Base-by-base conservation (phyloP, 1,284 basidiomycete species). In the Heterobasidion annosum region DNA sequence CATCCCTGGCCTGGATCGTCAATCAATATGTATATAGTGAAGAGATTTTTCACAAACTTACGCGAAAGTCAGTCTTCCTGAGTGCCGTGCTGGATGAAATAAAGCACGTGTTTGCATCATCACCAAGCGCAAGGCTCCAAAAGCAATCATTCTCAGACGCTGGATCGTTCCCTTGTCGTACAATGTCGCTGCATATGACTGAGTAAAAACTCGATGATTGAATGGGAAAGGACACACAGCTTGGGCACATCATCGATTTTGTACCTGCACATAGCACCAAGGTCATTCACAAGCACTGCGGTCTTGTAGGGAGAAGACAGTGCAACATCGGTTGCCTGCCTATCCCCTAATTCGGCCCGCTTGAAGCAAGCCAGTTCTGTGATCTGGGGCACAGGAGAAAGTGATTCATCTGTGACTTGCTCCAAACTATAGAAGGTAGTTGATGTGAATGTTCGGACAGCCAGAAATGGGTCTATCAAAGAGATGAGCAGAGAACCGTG, bases 11-110 rank as follows among this genome's bases (percentile, higher is more conserved):
- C 70, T 71, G 52, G 35, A n/a, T 34, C 45, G 15, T 25, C 18
- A n/a, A 56, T 52, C 54, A 33, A 62, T 44, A 34, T 45, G 32
- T n/a, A 2, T 40, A 7, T n/a, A 2, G 56, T 53, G 25, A 4
- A 25, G 25, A 25, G 25, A 49, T 55, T 45, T 32, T 37, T 7
- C 5, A 44, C 34, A 34, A 12, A 50, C 67, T n/a, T 67, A 83
- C 82, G 56, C 82, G 67, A 25, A 78, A 66, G 63, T 84, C 82
- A 16, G 78, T 53, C 19, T 71, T 65, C 44, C 65, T 61, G 10
- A 78, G 61, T 6, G 47, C 54, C 40, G 63, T 67, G 19, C 59
- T 63, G 8, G 71, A 72, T 4, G 69, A 56, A 40, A 74, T 58
- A 48, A 65, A 64, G 53, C 58, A 72, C 46, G 59, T 65, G 32